Percentiles rank a stretch among this genome's conserved stretches.
These are phyloP conservation scores for Solanum ahanhuiri DNA, from an alignment of 257 asterid species.

Conservation along the genomic window DNA sequence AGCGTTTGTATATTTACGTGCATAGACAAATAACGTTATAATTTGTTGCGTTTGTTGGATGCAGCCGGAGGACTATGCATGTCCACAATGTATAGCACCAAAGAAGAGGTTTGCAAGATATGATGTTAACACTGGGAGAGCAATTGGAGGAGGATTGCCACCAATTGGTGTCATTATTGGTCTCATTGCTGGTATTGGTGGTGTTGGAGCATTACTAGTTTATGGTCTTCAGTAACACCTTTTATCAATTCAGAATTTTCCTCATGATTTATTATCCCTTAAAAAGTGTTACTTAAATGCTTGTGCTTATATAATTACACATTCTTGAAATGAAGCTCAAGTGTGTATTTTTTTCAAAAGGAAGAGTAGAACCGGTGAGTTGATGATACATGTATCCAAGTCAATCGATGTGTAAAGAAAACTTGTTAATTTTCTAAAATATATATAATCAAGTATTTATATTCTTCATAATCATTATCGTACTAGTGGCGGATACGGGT, in stretches of 20 bases:
- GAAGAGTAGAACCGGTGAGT: background rate
- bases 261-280: background rate
- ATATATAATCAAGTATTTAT: background rate
- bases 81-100: slow-evolving; percentile 95
- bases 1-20: background rate
- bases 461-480: background rate
- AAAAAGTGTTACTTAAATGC: background rate
- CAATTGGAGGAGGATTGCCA: slow-evolving; percentile 84
- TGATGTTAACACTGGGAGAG: slow-evolving; percentile 75
- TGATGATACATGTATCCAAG: background rate
- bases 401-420: background rate
- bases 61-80: slow-evolving; percentile 77
- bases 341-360: background rate
- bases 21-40: background rate
- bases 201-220: slow-evolving; percentile 76
- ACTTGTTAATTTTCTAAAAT: background rate
- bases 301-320: background rate
- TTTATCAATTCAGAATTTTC: background rate
- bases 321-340: background rate
- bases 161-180: slow-evolving; percentile 88
- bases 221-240: slow-evolving; percentile 68
- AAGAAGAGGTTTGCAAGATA: slow-evolving; percentile 90
- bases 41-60: background rate
- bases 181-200: slow-evolving; percentile 72
- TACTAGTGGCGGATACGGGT: background rate